A percentile compares a stretch with the other conserved stretches of the same genome.
Conservation (phyloP, 2,329 filamentous ascomycete genomes). For the Hymenoscyphus fructigenus region DNA sequence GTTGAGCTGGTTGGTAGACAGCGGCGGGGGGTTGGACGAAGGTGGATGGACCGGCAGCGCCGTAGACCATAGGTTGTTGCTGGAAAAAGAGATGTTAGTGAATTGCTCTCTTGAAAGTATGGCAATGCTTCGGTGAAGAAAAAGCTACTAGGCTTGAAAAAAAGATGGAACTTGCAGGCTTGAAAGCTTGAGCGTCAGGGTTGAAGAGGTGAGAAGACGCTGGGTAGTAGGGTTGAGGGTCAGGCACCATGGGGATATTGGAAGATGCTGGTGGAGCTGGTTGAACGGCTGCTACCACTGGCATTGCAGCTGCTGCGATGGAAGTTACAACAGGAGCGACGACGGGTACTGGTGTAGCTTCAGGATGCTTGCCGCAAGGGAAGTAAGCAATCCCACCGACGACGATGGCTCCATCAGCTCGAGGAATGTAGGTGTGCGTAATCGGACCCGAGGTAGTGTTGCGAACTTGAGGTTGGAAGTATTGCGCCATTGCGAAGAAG, state of each 20-base stretch:
- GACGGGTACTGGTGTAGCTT: not conserved
- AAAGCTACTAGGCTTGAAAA: not conserved
- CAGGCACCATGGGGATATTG: constrained; percentile 7
- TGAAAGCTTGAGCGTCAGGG: not conserved
- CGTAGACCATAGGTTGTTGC: not conserved
- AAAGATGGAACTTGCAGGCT: not conserved
- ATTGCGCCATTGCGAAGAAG: constrained; percentile 17
- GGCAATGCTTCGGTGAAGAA: not conserved
- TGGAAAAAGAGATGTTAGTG: not conserved
- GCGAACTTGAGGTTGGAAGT: constrained; percentile 55
- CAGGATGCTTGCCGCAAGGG: constrained; percentile 2
- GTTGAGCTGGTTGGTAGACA: not conserved
- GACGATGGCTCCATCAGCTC: constrained; percentile 30
- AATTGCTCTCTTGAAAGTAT: not conserved
- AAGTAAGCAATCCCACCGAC: constrained; percentile 26
- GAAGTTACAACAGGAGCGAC: not conserved
- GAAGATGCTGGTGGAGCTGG: not conserved
- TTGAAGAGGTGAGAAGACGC: not conserved
- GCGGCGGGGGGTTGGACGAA: not conserved
- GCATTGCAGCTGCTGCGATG: constrained; percentile 9
- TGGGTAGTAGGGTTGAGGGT: constrained; percentile 18
- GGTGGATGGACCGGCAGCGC: constrained; percentile 15
- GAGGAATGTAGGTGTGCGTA: constrained; percentile 55
- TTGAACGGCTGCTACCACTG: not conserved
- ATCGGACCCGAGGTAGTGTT: constrained; percentile 55